Evolutionary conservation across 78 protist species (phyloP).

Genomic region (Polysphondylium violaceum): DNA sequence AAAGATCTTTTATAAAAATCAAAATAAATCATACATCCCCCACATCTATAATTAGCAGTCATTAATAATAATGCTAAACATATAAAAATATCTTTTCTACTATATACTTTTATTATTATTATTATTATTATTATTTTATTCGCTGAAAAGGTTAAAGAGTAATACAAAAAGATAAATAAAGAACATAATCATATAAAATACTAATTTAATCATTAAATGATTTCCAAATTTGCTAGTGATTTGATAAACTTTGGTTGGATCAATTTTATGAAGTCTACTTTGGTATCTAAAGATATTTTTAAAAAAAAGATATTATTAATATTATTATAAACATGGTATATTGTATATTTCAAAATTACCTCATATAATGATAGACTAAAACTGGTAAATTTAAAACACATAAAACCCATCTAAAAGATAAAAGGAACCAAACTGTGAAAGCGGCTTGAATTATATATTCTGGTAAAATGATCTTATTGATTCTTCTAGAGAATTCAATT

Average conservation of each 20-base stretch:
- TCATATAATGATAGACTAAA: conserved; percentile 44
- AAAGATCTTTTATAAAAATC: not conserved
- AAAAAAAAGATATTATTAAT: not conserved
- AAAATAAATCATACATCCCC: not conserved
- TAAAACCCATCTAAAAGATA: conserved; percentile 56
- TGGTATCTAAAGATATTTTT: conserved; percentile 32
- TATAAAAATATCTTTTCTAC: not conserved
- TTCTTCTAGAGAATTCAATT: conserved; percentile 63
- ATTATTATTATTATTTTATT: conserved; percentile 6
- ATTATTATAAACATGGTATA: not conserved
- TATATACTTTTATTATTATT: not conserved
- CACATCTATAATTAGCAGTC: not conserved
- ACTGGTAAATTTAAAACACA: conserved; percentile 55
- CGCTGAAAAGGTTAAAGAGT: conserved; percentile 46
- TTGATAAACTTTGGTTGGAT: conserved; percentile 74
- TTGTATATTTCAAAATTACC: not conserved
- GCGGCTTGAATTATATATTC: conserved; percentile 67
- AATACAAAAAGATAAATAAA: conserved; percentile 61
- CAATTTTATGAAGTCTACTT: conserved; percentile 33
- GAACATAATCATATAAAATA: conserved; percentile 77
- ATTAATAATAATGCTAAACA: not conserved
- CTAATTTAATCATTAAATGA: conserved; percentile 73
- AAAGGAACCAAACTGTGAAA: conserved; percentile 58
- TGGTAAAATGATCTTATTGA: conserved; percentile 52
- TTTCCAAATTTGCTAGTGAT: conserved; percentile 68